Evolutionary conservation across 192 early-diverging fungal species (phyloP).

Genomic region (Phycomyces nitens): DNA sequence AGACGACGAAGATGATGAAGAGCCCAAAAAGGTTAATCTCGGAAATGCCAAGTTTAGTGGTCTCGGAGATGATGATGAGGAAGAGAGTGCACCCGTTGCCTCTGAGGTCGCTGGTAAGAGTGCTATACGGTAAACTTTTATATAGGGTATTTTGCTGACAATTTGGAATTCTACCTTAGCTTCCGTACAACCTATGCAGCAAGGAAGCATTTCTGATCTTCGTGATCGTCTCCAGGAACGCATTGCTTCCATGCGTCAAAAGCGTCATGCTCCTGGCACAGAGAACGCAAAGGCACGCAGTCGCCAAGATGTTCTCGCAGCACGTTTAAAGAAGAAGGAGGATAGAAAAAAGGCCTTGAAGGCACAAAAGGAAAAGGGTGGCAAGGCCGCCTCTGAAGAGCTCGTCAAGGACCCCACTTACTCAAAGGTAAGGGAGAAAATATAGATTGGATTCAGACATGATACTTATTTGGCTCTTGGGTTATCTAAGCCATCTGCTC

Average conservation of each 20-base stretch:
- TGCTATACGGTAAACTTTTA: background rate
- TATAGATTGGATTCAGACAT: background rate
- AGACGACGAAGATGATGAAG: constrained; percentile 26
- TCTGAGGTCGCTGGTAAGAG: background rate
- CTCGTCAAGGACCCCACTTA: constrained; percentile 37
- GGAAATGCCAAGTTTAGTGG: constrained; percentile 28
- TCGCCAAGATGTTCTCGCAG: constrained; percentile 75
- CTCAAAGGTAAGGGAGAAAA: constrained; percentile 10
- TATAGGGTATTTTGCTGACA: background rate
- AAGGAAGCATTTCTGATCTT: constrained; percentile 54
- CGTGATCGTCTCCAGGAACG: constrained; percentile 58
- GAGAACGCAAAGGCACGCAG: constrained; percentile 48
- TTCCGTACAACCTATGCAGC: constrained; percentile 33
- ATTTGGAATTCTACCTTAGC: background rate
- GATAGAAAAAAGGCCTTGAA: constrained; percentile 57
- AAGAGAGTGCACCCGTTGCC: background rate
- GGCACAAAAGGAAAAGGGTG: constrained; percentile 57
- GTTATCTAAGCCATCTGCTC: background rate
- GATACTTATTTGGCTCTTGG: background rate
- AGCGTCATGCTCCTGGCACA: constrained; percentile 58
- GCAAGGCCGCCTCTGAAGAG: constrained; percentile 47
- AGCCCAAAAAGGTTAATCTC: constrained; percentile 26
- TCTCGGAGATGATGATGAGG: constrained; percentile 14
- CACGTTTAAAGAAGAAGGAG: constrained; percentile 68
- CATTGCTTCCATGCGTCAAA: constrained; percentile 56